These are phyloP conservation scores for Rhytidiadelphus loreus DNA, from an alignment of 225 moss, liverwort and hornwort genomes.

Conservation along the genomic window DNA sequence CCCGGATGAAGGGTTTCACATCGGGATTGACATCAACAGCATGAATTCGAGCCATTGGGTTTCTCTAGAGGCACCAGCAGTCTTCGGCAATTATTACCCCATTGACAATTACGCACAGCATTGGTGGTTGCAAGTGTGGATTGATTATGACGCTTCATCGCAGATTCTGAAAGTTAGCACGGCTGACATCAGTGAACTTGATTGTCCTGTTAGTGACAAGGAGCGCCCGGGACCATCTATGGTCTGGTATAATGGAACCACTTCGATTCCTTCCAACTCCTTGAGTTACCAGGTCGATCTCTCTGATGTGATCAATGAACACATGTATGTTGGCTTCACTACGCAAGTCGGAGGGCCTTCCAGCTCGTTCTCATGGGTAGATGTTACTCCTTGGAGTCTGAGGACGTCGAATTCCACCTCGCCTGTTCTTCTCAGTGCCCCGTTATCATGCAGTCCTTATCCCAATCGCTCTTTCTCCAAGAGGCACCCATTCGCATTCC, in stretches of 20 bases:
- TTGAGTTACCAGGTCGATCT: background rate
- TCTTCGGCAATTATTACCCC: no score
- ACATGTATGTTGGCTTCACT: background rate
- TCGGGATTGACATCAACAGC: background rate
- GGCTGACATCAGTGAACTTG: fast-evolving
- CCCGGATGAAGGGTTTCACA: background rate
- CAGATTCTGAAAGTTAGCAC: background rate
- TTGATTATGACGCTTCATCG: background rate
- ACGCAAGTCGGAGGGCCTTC: no score
- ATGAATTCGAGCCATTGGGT: background rate
- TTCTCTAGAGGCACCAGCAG: background rate
- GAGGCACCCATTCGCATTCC: background rate
- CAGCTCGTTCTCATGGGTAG: no score
- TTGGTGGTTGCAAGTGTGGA: background rate
- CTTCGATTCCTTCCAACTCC: fast-evolving
- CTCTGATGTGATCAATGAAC: background rate
- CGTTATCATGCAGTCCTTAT: no score
- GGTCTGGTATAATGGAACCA: background rate
- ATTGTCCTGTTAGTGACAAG: background rate
- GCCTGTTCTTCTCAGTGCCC: background rate
- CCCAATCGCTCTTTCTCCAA: no score
- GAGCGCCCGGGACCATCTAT: background rate
- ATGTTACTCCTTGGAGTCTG: background rate
- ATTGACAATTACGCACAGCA: no score
- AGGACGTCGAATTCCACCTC: background rate